A percentile compares a stretch with the other conserved stretches of the same genome.
phyloP scores from a whole-genome alignment of 2,329 filamentous ascomycete genomes.

The Aspergillus nomiae region DNA sequence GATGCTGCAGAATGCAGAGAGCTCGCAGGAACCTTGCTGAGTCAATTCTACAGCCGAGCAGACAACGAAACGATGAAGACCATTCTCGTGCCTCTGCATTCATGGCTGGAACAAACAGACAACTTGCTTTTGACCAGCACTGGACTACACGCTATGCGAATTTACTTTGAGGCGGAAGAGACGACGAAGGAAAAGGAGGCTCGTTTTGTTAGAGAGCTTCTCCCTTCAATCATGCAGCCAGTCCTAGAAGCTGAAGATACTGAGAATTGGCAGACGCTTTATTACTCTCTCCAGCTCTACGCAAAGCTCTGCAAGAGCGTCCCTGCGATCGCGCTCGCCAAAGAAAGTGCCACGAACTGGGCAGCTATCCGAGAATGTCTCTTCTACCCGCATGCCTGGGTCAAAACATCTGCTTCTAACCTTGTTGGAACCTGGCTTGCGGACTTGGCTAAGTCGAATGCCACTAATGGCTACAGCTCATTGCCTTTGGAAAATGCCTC shows the following conservation, averaged over 20 bases:
- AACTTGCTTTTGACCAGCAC: slow-evolving; percentile 71
- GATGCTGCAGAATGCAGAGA: slow-evolving; percentile 82
- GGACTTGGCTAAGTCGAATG: slow-evolving; percentile 71
- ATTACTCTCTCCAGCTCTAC: slow-evolving; percentile 71
- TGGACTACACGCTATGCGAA: slow-evolving; percentile 76
- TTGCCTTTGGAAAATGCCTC: slow-evolving; percentile 69
- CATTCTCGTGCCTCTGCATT: slow-evolving; percentile 70
- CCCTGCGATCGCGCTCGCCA: slow-evolving; percentile 64
- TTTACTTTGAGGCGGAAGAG: slow-evolving; percentile 75
- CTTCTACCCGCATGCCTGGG: slow-evolving; percentile 69
- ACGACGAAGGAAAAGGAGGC: slow-evolving; percentile 69
- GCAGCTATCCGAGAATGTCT: slow-evolving; percentile 66
- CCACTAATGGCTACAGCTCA: slow-evolving; percentile 52
- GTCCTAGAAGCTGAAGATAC: slow-evolving; percentile 54
- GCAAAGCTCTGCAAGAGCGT: slow-evolving; percentile 68
- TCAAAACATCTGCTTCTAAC: slow-evolving; percentile 75
- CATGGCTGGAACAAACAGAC: slow-evolving; percentile 75
- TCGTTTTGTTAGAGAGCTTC: slow-evolving; percentile 57
- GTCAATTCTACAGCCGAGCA: slow-evolving; percentile 76
- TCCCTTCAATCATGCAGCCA: slow-evolving; percentile 56
- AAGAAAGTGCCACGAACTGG: slow-evolving; percentile 70
- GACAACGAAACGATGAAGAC: slow-evolving; percentile 70
- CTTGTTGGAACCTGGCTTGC: slow-evolving; percentile 77
- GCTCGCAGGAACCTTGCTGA: slow-evolving; percentile 77
- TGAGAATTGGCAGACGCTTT: slow-evolving; percentile 68